A percentile compares a stretch with the other conserved stretches of the same genome.
These are phyloP conservation scores for Mycena epipterygia DNA, from an alignment of 768 basidiomycete species.

Conservation along the genomic window DNA sequence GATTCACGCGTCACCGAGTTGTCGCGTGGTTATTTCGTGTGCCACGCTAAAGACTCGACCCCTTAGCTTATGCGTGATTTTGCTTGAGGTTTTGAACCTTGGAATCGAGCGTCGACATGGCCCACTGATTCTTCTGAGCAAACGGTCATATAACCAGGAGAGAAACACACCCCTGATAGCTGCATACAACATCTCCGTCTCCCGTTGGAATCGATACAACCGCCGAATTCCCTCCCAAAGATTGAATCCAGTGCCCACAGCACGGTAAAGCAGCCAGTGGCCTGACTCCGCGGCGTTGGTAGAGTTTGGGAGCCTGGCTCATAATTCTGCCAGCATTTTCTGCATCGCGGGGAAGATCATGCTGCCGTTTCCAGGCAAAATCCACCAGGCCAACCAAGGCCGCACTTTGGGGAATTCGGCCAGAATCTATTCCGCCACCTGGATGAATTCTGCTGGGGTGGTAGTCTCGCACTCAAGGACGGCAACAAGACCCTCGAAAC, in stretches of 20 bases:
- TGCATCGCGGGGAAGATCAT: conserved; percentile 31
- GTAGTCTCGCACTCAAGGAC: conserved; percentile 1
- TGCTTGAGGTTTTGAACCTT: too few relatives aligned
- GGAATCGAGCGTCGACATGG: too few relatives aligned
- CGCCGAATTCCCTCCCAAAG: conserved; percentile 12
- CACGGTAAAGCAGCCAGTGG: conserved; percentile 4
- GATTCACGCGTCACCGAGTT: too few relatives aligned
- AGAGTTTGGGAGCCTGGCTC: not conserved
- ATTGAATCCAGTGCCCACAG: not conserved
- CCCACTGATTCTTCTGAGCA: too few relatives aligned
- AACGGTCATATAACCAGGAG: too few relatives aligned
- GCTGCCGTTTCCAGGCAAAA: conserved; percentile 19
- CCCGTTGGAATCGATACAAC: conserved; percentile 11
- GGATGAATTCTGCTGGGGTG: not conserved
- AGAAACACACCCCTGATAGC: too few relatives aligned
- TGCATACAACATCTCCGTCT: conserved; percentile 13
- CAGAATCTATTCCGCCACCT: not conserved
- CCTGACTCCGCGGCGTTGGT: conserved; percentile 11
- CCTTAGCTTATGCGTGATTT: too few relatives aligned
- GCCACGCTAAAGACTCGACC: too few relatives aligned
- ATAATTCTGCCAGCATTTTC: conserved; percentile 8
- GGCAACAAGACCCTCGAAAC: conserved; percentile 6
- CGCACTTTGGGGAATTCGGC: conserved; percentile 15
- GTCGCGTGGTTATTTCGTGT: too few relatives aligned
- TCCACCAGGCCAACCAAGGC: conserved; percentile 21